Conservation (phyloP, 306 rosid genomes). For the Alnus glutinosa region DNA sequence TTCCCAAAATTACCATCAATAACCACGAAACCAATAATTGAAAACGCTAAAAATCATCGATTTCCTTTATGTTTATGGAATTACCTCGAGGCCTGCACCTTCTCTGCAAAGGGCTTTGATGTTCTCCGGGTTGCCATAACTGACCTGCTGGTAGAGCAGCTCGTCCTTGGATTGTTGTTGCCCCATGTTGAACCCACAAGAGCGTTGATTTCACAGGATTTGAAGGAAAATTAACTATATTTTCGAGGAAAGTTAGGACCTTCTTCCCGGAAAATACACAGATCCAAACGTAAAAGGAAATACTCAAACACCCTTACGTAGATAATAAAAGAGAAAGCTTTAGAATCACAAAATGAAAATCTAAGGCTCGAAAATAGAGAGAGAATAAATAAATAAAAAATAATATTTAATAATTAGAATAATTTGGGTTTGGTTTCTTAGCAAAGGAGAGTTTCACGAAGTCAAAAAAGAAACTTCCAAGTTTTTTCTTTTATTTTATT, state of each 20-base stretch:
- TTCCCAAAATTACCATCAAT: background rate
- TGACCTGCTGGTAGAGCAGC: constrained; percentile 76
- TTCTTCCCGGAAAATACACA: constrained; percentile 1
- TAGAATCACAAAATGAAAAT: background rate
- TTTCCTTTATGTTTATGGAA: background rate
- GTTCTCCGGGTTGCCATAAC: constrained; percentile 71
- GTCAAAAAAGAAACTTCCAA: background rate
- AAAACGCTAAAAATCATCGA: too few relatives aligned
- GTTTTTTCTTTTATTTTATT: background rate
- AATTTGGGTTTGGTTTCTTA: background rate
- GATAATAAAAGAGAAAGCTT: background rate
- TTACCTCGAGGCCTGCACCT: constrained; percentile 94
- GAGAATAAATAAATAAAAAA: background rate
- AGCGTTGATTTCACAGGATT: background rate
- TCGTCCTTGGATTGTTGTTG: constrained; percentile 81
- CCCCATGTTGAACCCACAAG: constrained; percentile 56
- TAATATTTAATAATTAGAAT: background rate
- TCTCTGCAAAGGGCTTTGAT: constrained; percentile 75
- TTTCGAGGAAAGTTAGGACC: background rate
- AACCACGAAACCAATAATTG: background rate
- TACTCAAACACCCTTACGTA: background rate
- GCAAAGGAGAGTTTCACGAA: background rate
- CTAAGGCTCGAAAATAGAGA: background rate
- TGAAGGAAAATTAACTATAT: background rate
- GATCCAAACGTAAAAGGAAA: background rate